Conservation (phyloP, 106 monocot species). For the Allium sativum region DNA sequence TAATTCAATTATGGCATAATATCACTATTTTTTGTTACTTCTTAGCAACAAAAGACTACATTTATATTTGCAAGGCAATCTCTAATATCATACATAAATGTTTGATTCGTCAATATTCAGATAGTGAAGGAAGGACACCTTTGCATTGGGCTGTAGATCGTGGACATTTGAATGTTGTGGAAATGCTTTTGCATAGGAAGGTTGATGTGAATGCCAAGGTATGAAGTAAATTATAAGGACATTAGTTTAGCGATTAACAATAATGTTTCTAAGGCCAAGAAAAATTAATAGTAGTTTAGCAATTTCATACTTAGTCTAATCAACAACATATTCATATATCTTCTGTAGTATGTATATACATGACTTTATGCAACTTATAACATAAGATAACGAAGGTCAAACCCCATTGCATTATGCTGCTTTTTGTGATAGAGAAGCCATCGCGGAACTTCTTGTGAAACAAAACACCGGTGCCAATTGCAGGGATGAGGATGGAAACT, state of each 20-base stretch:
- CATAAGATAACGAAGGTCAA: slow-evolving; percentile 81
- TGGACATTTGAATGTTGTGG: too few relatives aligned
- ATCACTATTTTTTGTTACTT: too few relatives aligned
- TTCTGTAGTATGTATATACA: not conserved
- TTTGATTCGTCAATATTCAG: too few relatives aligned
- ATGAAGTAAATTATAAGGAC: slow-evolving; percentile 50
- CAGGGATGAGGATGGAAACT: slow-evolving; percentile 69
- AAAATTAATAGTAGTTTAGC: slow-evolving; percentile 6
- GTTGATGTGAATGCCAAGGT: too few relatives aligned
- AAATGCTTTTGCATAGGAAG: too few relatives aligned
- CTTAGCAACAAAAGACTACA: too few relatives aligned
- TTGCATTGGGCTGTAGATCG: slow-evolving; percentile 99
- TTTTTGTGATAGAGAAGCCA: slow-evolving; percentile 59
- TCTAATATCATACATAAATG: too few relatives aligned
- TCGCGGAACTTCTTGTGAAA: slow-evolving; percentile 64
- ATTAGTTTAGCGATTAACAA: slow-evolving; percentile 48
- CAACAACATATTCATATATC: too few relatives aligned
- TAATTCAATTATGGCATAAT: too few relatives aligned
- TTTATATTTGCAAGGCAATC: too few relatives aligned
- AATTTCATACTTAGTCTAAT: not conserved
- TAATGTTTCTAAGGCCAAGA: slow-evolving; percentile 79
- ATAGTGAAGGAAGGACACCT: slow-evolving; percentile 71
- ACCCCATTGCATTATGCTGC: slow-evolving; percentile 91
- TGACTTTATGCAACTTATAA: not conserved
- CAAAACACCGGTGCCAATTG: slow-evolving; percentile 34